A percentile compares a stretch with the other conserved stretches of the same genome.
These are phyloP conservation scores for Epichloe sibirici DNA, from an alignment of 2,329 filamentous ascomycete species.

Conservation along the genomic window DNA sequence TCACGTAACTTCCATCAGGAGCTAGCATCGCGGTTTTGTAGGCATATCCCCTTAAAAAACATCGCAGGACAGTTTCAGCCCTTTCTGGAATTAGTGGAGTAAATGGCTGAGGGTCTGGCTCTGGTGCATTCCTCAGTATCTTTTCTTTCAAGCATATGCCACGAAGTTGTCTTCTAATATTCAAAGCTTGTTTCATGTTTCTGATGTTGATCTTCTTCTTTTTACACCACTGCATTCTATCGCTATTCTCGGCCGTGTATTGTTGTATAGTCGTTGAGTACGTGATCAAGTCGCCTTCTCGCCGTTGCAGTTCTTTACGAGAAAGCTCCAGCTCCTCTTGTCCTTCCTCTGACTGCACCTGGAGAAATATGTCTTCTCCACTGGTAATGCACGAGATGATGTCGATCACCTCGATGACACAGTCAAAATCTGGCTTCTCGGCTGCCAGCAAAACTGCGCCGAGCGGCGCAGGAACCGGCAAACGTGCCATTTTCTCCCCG, in stretches of 20 bases:
- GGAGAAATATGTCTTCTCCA: constrained; percentile 50
- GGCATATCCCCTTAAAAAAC: constrained; percentile 50
- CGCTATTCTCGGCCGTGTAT: constrained; percentile 43
- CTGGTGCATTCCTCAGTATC: constrained; percentile 32
- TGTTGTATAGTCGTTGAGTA: constrained; percentile 51
- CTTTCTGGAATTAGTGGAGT: constrained; percentile 40
- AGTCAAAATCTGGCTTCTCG: constrained; percentile 55
- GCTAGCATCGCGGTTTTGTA: constrained; percentile 48
- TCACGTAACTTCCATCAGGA: constrained; percentile 49
- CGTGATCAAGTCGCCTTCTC: constrained; percentile 54
- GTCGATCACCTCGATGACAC: constrained; percentile 73
- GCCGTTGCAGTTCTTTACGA: constrained; percentile 45
- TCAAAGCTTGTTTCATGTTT: constrained; percentile 50
- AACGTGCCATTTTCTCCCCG: constrained; percentile 65
- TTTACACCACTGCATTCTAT: constrained; percentile 46
- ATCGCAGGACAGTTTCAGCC: constrained; percentile 42
- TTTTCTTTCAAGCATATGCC: constrained; percentile 40
- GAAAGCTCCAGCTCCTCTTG: constrained; percentile 39
- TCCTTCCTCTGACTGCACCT: constrained; percentile 44
- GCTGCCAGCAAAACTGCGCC: constrained; percentile 76
- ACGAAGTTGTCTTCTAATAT: constrained; percentile 50
- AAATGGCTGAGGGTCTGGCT: constrained; percentile 44
- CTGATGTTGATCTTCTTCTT: constrained; percentile 42
- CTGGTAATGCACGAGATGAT: constrained; percentile 56
- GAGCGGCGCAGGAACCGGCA: constrained; percentile 72